Evolutionary conservation across 2,329 filamentous ascomycete genomes (phyloP).

Genomic region (Westerdykella aurantiaca): DNA sequence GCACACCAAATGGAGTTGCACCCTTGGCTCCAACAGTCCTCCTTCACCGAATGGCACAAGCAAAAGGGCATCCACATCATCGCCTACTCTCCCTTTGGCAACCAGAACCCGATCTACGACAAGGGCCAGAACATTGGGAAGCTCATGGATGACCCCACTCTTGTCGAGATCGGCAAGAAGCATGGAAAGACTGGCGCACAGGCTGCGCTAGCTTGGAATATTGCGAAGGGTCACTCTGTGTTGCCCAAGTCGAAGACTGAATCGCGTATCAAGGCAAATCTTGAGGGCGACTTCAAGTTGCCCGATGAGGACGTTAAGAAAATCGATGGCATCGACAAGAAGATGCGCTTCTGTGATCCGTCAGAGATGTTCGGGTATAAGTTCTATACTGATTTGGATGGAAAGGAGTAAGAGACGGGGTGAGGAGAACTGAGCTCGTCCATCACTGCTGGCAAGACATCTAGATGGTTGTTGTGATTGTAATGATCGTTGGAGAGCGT

Average conservation of each 20-base stretch:
- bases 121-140: slow-evolving; percentile 24
- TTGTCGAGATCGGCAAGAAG: slow-evolving; percentile 59
- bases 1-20: slow-evolving; percentile 31
- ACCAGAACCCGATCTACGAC: slow-evolving; percentile 31
- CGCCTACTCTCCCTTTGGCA: slow-evolving; percentile 33
- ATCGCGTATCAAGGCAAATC: slow-evolving; percentile 23
- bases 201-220: slow-evolving; percentile 80
- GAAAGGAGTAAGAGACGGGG: slow-evolving; percentile 37
- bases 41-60: slow-evolving; percentile 23
- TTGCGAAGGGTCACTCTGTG: slow-evolving; percentile 51
- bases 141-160: slow-evolving; percentile 52
- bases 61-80: slow-evolving; percentile 29
- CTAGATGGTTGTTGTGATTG: no score
- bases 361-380: slow-evolving; percentile 51
- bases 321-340: slow-evolving; percentile 55
- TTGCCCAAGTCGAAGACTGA: slow-evolving; percentile 33
- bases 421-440: no score
- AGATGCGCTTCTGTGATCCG: slow-evolving; percentile 58
- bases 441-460: no score
- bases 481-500: no score
- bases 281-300: slow-evolving; percentile 62
- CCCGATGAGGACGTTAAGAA: slow-evolving; percentile 63
- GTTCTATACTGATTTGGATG: slow-evolving; percentile 56
- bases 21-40: slow-evolving; percentile 25
- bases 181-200: slow-evolving; percentile 71